Evolutionary conservation across 2,329 filamentous ascomycete species (phyloP).

Genomic region (Aspergillus novoparasiticus): DNA sequence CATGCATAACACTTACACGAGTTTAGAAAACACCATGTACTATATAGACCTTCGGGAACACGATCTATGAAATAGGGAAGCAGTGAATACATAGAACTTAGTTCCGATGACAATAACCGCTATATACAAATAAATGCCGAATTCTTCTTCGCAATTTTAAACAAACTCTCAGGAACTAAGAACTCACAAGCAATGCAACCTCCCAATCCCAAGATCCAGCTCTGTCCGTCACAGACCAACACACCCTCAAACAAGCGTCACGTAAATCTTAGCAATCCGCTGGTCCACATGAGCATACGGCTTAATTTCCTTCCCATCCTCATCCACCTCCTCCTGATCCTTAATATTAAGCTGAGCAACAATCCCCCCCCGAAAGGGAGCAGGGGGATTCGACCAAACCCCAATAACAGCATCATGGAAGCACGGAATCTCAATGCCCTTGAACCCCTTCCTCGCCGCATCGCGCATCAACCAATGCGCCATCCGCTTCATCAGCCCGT

Average conservation of each 20-base stretch:
- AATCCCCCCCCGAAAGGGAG: slow-evolving; percentile 5
- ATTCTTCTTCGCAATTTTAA: not conserved
- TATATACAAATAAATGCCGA: not conserved
- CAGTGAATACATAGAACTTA: not conserved
- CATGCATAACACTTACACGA: slow-evolving; percentile 18
- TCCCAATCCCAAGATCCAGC: not conserved
- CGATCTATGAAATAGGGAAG: not conserved
- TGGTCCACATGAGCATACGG: slow-evolving; percentile 5
- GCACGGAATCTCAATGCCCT: slow-evolving; percentile 7
- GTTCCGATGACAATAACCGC: not conserved
- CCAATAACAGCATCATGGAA: slow-evolving; percentile 9
- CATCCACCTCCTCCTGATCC: slow-evolving; percentile 1
- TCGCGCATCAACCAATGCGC: slow-evolving; percentile 13
- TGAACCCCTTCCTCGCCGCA: not conserved
- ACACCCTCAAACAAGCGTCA: not conserved
- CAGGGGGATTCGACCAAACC: slow-evolving; percentile 8
- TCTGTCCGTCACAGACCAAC: not conserved
- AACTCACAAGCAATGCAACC: not conserved
- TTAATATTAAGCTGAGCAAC: slow-evolving; percentile 2
- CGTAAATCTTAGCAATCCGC: slow-evolving; percentile 10
- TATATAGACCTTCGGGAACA: not conserved
- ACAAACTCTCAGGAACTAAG: not conserved
- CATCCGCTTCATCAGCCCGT: slow-evolving; percentile 9
- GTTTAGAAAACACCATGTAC: not conserved
- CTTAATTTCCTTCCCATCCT: not conserved